phyloP scores from a whole-genome alignment of 805 yeast species.

The Blastobotrys chiropterorum region DNA sequence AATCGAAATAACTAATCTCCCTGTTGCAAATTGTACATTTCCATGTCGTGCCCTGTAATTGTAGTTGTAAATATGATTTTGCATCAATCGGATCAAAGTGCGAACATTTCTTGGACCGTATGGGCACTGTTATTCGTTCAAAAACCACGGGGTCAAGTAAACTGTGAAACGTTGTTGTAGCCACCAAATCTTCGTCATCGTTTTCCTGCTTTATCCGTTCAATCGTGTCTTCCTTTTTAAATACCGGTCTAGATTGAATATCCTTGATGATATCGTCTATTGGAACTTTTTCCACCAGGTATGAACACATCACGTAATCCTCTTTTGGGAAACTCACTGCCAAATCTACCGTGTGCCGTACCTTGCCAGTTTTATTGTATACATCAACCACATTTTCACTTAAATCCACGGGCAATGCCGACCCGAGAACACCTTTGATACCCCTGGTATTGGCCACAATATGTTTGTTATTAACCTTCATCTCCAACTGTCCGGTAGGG shows the following conservation, averaged over 20 bases:
- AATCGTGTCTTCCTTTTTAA: slow-evolving; percentile 46
- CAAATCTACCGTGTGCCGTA: slow-evolving; percentile 3
- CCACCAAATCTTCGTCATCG: slow-evolving; percentile 66
- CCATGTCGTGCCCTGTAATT: slow-evolving; percentile 80
- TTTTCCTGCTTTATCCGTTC: slow-evolving; percentile 41
- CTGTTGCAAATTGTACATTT: slow-evolving; percentile 75
- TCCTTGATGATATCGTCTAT: slow-evolving; percentile 38
- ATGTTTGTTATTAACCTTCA: slow-evolving; percentile 49
- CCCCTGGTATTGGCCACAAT: slow-evolving; percentile 62
- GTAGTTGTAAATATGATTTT: slow-evolving; percentile 62
- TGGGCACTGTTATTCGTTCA: slow-evolving; percentile 63
- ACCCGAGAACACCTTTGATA: slow-evolving; percentile 66
- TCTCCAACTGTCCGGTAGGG: slow-evolving; percentile 68
- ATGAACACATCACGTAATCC: slow-evolving; percentile 38
- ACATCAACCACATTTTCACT: slow-evolving; percentile 40
- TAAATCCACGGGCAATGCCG: slow-evolving; percentile 76
- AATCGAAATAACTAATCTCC: slow-evolving; percentile 44
- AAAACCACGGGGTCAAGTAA: slow-evolving; percentile 77
- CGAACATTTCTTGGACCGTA: slow-evolving; percentile 60
- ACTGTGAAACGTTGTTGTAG: slow-evolving; percentile 58
- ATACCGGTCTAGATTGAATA: slow-evolving; percentile 44
- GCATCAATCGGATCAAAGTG: slow-evolving; percentile 92
- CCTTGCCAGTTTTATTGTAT: background rate
- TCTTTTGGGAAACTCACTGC: background rate
- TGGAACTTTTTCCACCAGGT: slow-evolving; percentile 47